These are phyloP conservation scores for Melaleuca alternifolia DNA, from an alignment of 345 rosid species.

Conservation along the genomic window DNA sequence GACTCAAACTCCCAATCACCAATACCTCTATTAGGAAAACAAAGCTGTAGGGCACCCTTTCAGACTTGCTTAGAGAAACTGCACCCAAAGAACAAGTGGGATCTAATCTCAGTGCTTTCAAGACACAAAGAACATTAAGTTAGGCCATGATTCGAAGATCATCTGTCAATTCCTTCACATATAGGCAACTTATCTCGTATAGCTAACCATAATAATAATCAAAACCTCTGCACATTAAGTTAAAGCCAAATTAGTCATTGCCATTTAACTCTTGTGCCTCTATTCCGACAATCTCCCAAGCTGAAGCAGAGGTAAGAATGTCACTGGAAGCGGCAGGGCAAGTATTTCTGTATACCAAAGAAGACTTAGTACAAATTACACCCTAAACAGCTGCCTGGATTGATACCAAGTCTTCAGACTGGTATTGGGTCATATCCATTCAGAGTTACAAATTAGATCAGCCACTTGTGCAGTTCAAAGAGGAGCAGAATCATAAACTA, in stretches of 20 bases:
- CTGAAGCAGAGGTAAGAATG: neutral
- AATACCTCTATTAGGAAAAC: neutral
- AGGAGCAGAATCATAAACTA: too few species aligned
- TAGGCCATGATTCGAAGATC: too few species aligned
- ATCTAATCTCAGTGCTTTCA: neutral
- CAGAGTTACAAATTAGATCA: too few species aligned
- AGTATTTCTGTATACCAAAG: too few species aligned
- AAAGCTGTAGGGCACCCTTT: neutral
- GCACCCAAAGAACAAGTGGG: neutral
- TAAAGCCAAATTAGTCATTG: too few species aligned
- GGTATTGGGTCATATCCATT: too few species aligned
- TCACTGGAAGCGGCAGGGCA: too few species aligned
- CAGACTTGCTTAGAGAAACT: neutral
- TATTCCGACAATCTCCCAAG: neutral
- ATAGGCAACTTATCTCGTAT: neutral
- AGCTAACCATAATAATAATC: neutral
- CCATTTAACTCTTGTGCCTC: neutral
- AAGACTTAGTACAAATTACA: too few species aligned
- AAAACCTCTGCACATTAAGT: neutral
- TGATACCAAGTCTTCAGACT: too few species aligned
- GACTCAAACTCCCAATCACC: neutral
- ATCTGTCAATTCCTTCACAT: neutral
- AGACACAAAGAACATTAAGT: neutral
- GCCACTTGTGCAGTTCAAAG: too few species aligned
- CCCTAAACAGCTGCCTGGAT: too few species aligned